These are phyloP conservation scores for Trichosporon sp. DNA, from an alignment of 1,284 basidiomycete genomes.

Conservation along the genomic window DNA sequence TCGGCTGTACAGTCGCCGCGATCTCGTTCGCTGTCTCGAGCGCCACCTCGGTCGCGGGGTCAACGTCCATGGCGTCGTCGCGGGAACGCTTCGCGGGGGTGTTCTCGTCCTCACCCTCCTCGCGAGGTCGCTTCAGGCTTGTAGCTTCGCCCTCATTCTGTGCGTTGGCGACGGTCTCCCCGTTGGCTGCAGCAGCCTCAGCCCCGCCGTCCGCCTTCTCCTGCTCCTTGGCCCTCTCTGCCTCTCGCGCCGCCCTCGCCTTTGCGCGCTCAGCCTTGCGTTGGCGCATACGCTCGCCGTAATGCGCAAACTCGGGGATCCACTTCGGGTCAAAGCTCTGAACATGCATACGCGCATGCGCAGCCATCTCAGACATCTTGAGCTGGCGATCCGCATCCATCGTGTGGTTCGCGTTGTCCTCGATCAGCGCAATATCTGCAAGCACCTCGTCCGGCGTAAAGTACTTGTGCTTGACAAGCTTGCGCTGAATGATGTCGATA, in stretches of 20 bases:
- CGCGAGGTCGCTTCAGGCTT: constrained; percentile 36
- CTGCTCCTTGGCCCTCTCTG: constrained; percentile 66
- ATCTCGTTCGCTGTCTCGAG: neutral
- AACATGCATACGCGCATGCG: constrained; percentile 80
- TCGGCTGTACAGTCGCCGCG: neutral
- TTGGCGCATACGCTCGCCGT: constrained; percentile 77
- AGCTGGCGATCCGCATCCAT: constrained; percentile 76
- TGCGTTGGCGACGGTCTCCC: neutral
- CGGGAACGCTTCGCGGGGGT: constrained; percentile 67
- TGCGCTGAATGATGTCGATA: constrained; percentile 84
- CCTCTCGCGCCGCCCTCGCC: constrained; percentile 75
- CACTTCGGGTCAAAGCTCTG: constrained; percentile 81
- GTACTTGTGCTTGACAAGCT: constrained; percentile 84
- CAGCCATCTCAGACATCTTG: constrained; percentile 87
- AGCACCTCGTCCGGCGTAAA: constrained; percentile 85
- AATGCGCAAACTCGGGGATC: constrained; percentile 80
- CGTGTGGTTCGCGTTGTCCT: constrained; percentile 75
- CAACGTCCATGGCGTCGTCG: constrained; percentile 62
- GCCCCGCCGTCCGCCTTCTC: neutral
- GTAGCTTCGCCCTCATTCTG: constrained; percentile 28
- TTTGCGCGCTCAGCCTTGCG: constrained; percentile 62
- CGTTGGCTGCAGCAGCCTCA: constrained; percentile 7
- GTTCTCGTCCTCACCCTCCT: constrained; percentile 35
- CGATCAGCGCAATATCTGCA: constrained; percentile 83
- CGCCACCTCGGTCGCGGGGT: constrained; percentile 57